Evolutionary conservation across 495 filamentous ascomycete genomes (phyloP).

Genomic region (Thermochaetoides thermophila): DNA sequence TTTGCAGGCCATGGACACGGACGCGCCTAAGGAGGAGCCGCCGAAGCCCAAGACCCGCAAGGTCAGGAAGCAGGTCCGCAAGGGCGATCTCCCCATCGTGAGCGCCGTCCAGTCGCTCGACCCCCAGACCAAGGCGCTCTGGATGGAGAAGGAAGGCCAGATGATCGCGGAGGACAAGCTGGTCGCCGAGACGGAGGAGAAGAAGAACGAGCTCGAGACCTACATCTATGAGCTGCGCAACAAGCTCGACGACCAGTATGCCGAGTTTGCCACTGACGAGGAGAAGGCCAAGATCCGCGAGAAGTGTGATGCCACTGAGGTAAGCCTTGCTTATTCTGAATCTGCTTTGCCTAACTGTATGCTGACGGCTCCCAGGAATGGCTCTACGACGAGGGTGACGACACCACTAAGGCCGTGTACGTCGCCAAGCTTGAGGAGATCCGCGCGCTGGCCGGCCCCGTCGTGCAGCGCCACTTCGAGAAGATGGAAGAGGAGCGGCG

Average conservation of each 20-base stretch:
- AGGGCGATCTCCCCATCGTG: slow-evolving; percentile 86
- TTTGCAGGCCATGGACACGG: slow-evolving; percentile 91
- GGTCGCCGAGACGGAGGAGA: slow-evolving; percentile 94
- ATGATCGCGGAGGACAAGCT: slow-evolving; percentile 99
- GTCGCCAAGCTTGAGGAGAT: slow-evolving; percentile 92
- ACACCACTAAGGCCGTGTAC: slow-evolving; percentile 86
- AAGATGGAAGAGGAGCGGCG: slow-evolving; percentile 83
- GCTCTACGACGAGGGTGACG: slow-evolving; percentile 96
- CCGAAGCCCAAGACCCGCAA: slow-evolving; percentile 93
- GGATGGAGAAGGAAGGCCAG: slow-evolving; percentile 63
- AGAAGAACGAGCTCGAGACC: slow-evolving; percentile 98
- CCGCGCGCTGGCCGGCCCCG: slow-evolving; percentile 74
- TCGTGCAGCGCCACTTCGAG: slow-evolving; percentile 89
- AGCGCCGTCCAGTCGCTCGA: slow-evolving; percentile 71
- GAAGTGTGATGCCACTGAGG: slow-evolving; percentile 73
- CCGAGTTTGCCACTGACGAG: slow-evolving; percentile 76
- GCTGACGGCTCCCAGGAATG: slow-evolving; percentile 51
- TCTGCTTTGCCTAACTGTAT: neutral
- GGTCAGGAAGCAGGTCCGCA: slow-evolving; percentile 98
- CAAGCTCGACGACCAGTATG: slow-evolving; percentile 83
- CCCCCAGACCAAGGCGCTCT: slow-evolving; percentile 42
- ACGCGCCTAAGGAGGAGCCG: slow-evolving; percentile 54
- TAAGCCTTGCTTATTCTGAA: slow-evolving; percentile 29
- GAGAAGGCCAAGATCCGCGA: slow-evolving; percentile 75
- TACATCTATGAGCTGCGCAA: slow-evolving; percentile 92